Evolutionary conservation across 371 early-diverging fungal genomes (phyloP).

Genomic region (Mortierella sp.): DNA sequence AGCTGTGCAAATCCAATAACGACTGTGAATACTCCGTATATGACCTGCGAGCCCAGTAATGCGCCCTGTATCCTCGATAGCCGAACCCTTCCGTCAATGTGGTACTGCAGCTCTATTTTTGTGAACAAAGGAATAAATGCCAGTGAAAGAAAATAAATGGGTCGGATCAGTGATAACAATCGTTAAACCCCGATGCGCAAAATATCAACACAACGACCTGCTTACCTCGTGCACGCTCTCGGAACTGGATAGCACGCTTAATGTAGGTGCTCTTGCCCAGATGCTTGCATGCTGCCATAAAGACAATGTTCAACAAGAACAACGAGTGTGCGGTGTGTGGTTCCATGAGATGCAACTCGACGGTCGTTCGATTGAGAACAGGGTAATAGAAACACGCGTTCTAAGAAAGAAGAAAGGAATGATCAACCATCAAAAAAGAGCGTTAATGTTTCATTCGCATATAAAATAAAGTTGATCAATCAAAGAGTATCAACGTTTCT

Average conservation of each 20-base stretch:
- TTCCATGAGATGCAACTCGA: conserved; percentile 46
- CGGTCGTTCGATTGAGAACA: conserved; percentile 32
- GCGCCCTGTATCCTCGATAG: conserved; percentile 32
- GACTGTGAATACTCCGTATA: conserved; percentile 39
- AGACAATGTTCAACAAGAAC: conserved; percentile 41
- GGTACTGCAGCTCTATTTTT: conserved; percentile 31
- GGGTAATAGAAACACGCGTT: conserved; percentile 49
- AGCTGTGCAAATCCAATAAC: conserved; percentile 23
- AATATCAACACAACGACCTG: not conserved
- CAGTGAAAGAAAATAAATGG: not conserved
- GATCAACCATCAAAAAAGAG: too few species aligned
- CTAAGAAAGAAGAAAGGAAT: conserved; percentile 5
- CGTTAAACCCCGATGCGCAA: not conserved
- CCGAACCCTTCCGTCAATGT: conserved; percentile 32
- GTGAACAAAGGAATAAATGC: not conserved
- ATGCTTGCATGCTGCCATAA: conserved; percentile 47
- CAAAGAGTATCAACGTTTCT: not conserved
- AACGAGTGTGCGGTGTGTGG: conserved; percentile 42
- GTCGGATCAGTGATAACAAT: not conserved
- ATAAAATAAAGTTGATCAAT: not conserved
- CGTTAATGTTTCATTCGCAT: not conserved
- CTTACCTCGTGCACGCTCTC: conserved; percentile 48
- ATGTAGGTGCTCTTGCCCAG: conserved; percentile 37
- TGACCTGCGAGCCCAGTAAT: conserved; percentile 37
- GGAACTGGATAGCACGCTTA: conserved; percentile 48